Base-by-base conservation (phyloP, 2,329 filamentous ascomycete genomes). In the Esteya vermicola region DNA sequence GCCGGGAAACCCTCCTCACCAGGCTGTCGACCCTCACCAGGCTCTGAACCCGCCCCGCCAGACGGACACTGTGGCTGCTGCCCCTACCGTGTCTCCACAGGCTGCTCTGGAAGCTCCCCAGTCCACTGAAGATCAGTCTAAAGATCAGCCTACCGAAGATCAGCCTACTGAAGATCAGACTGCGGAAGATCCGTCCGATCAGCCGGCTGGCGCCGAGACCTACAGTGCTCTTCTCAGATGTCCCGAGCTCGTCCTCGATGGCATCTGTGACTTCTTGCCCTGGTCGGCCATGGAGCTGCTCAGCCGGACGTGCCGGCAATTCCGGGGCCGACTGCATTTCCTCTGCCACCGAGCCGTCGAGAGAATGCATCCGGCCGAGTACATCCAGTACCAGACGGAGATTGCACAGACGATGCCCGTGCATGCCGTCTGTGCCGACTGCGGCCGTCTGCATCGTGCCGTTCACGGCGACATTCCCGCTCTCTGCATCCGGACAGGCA, bases 221-320 rank as follows among this genome's bases (percentile, higher is more conserved):
- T n/a, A 27, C 12, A 26, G 21, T n/a, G 7, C 16, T 13, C 20
- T 38, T 13, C n/a, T 38, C 4, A 16, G 8, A 7, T 18, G 16
- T 16, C 41, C 36, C 4, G 19, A 14, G 2, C 4, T 7, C 1
- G 13, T 39, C 0, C 26, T 42, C 6, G 2, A 16, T 19, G n/a
- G 6, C 13, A 39, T 42, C 6, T 39, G 20, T 22, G 21, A 33
- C 9, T n/a, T 10, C 14, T 33, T 42, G 4, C 32, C 41, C 3
- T 42, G 41, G 41, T 19, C 31, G 3, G 20, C 25, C 14, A 38
- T 25, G 10, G 41, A 39, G 18, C 21, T 38, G n/a, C 26, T 42
- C n/a, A 39, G 41, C 10, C 33, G 31, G 13, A 42, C 36, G 2
- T 42, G 41, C 22, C 16, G 30, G 1, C 10, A 6, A 8, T 14